phyloP scores from a whole-genome alignment of 805 yeast species.

The Schwanniomyces vanrijiae region DNA sequence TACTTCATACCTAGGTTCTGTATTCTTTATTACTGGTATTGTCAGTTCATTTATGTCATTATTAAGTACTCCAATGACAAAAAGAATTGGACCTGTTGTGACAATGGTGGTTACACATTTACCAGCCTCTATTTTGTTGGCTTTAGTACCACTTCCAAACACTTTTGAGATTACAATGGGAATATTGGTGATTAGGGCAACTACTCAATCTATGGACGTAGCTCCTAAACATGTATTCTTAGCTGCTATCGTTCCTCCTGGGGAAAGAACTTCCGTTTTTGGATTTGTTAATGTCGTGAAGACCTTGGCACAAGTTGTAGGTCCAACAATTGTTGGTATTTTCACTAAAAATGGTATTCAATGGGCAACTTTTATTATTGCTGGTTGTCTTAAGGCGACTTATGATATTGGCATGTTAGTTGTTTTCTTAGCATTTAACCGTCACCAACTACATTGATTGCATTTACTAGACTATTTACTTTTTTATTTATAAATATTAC shows the following conservation, averaged over 20 bases:
- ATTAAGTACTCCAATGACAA: slow-evolving; percentile 43
- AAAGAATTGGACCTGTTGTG: slow-evolving; percentile 43
- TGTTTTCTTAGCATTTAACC: slow-evolving; percentile 24
- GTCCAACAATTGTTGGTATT: slow-evolving; percentile 44
- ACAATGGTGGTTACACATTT: slow-evolving; percentile 47
- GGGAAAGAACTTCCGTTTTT: slow-evolving; percentile 43
- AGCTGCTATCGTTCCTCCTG: slow-evolving; percentile 39
- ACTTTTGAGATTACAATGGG: slow-evolving; percentile 29
- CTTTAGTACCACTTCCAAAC: slow-evolving; percentile 39
- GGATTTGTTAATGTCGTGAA: slow-evolving; percentile 46
- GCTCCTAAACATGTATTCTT: slow-evolving; percentile 50
- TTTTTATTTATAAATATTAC: neutral
- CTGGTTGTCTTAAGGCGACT: slow-evolving; percentile 37
- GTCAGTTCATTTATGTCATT: slow-evolving; percentile 40
- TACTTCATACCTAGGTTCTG: slow-evolving; percentile 36
- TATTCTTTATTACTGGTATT: slow-evolving; percentile 39
- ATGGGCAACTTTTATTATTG: slow-evolving; percentile 43
- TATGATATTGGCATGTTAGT: slow-evolving; percentile 43
- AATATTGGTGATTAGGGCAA: slow-evolving; percentile 33
- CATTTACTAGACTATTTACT: neutral
- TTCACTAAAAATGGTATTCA: slow-evolving; percentile 35
- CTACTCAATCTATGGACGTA: slow-evolving; percentile 47
- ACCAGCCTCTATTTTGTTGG: slow-evolving; percentile 40
- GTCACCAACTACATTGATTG: slow-evolving; percentile 15
- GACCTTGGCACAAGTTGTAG: slow-evolving; percentile 40